phyloP scores from a whole-genome alignment of 345 rosid species.

The Melaleuca quinquenervia region DNA sequence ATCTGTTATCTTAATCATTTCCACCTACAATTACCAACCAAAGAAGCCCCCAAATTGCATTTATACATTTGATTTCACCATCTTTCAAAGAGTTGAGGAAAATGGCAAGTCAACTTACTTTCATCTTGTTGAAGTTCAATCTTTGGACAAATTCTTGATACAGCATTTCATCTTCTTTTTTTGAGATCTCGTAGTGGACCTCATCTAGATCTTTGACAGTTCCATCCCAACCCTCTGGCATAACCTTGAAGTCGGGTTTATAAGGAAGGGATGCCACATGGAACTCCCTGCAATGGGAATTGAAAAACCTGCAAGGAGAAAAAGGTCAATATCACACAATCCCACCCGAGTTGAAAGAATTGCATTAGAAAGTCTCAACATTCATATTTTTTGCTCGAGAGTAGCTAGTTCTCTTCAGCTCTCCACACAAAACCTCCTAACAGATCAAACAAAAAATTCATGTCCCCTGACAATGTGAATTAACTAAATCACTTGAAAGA shows the following conservation, averaged over 20 bases:
- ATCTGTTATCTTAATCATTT: not conserved
- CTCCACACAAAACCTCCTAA: not conserved
- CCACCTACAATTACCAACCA: not conserved
- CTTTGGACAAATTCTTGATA: conserved; percentile 75
- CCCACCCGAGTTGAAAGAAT: not conserved
- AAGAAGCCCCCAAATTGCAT: not conserved
- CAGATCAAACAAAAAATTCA: not conserved
- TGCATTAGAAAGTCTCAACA: not conserved
- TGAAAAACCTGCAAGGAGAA: conserved; percentile 46
- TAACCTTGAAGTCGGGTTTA: conserved; percentile 91
- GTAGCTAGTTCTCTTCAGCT: not conserved
- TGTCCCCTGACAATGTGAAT: not conserved
- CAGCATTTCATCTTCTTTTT: conserved; percentile 89
- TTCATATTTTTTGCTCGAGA: not conserved
- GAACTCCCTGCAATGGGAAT: conserved; percentile 85
- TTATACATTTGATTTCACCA: not conserved
- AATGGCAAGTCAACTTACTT: conserved; percentile 31
- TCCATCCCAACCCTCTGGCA: conserved; percentile 99
- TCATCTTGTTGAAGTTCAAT: conserved; percentile 83
- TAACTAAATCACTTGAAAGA: not conserved
- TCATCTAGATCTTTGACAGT: conserved; percentile 80
- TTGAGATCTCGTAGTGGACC: conserved; percentile 95
- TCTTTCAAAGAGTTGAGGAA: not conserved
- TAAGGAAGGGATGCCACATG: conserved; percentile 93
- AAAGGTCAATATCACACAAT: not conserved